A percentile compares a stretch with the other conserved stretches of the same genome.
Evolutionary conservation across 306 rosid genomes (phyloP).

Genomic region (Elaeagnus macrophylla): DNA sequence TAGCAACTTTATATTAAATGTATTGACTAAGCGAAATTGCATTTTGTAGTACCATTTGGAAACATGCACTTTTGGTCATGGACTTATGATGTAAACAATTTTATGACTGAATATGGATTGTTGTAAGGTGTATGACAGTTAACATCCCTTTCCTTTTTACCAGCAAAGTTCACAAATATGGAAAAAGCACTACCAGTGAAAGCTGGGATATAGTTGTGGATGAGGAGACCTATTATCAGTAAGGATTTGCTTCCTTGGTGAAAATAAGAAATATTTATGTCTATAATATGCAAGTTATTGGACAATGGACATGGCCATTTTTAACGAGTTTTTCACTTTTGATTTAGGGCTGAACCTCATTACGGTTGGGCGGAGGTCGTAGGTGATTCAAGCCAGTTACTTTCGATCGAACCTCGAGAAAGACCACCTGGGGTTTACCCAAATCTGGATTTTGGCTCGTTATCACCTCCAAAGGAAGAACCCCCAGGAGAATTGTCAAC

Average conservation of each 20-base stretch:
- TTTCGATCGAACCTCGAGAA: slow-evolving; percentile 70
- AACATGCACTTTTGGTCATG: no score
- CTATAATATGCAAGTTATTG: no score
- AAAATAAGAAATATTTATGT: no score
- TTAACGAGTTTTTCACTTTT: not conserved
- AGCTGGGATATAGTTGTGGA: slow-evolving; percentile 94
- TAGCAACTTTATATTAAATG: not conserved
- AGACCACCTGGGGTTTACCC: slow-evolving; percentile 83
- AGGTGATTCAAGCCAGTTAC: slow-evolving; percentile 79
- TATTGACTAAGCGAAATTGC: no score
- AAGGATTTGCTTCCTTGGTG: slow-evolving; percentile 20
- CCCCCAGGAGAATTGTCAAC: slow-evolving; percentile 37
- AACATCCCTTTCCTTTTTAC: slow-evolving; percentile 15
- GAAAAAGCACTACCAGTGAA: slow-evolving; percentile 92
- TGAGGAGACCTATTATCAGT: slow-evolving; percentile 92
- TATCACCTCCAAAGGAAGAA: slow-evolving; percentile 33
- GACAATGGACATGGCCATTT: no score
- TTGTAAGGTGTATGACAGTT: not conserved
- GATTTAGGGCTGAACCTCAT: slow-evolving; percentile 84
- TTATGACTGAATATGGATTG: no score
- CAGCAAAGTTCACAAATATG: slow-evolving; percentile 98
- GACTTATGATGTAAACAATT: no score
- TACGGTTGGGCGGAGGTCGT: slow-evolving; percentile 97
- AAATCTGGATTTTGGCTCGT: slow-evolving; percentile 50
- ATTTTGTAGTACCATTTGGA: no score